These are phyloP conservation scores for Dendrostoma leiphaemia DNA, from an alignment of 2,329 filamentous ascomycete species.

Conservation along the genomic window DNA sequence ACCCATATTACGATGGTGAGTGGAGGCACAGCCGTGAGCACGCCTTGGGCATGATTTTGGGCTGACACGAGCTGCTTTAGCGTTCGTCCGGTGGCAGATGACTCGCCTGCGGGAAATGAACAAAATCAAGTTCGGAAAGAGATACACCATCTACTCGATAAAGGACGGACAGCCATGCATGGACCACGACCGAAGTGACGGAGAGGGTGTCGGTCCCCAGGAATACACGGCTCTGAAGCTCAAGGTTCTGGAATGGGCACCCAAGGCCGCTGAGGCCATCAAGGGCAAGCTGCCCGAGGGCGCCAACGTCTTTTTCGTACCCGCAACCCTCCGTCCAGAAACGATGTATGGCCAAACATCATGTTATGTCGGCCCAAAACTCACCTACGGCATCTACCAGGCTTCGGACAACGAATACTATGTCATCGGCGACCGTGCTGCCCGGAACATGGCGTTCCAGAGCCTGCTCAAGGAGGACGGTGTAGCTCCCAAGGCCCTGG, in stretches of 20 bases:
- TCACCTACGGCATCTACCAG: conserved; percentile 87
- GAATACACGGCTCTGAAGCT: conserved; percentile 94
- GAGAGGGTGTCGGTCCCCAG: conserved; percentile 33
- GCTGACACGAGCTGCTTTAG: background rate
- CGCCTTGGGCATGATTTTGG: background rate
- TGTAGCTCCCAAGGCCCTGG: conserved; percentile 65
- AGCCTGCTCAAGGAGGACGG: conserved; percentile 78
- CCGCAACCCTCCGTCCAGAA: conserved; percentile 89
- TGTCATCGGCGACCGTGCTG: conserved; percentile 75
- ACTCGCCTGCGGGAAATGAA: conserved; percentile 81
- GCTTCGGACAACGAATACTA: conserved; percentile 76
- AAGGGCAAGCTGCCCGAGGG: conserved; percentile 75
- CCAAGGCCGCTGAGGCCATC: conserved; percentile 68
- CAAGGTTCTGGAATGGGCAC: conserved; percentile 85
- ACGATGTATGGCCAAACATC: conserved; percentile 99
- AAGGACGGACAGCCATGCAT: conserved; percentile 77
- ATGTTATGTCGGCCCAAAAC: conserved; percentile 89
- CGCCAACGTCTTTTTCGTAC: conserved; percentile 83
- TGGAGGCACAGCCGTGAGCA: background rate
- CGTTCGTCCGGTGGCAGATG: conserved; percentile 97
- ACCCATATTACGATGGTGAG: conserved; percentile 82
- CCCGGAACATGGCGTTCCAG: conserved; percentile 95
- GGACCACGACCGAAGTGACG: conserved; percentile 46
- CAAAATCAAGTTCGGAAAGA: conserved; percentile 88
- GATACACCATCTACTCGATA: conserved; percentile 87